These are phyloP conservation scores for Phytophthora multivora DNA, from an alignment of 352 stramenopile genomes.

Conservation along the genomic window DNA sequence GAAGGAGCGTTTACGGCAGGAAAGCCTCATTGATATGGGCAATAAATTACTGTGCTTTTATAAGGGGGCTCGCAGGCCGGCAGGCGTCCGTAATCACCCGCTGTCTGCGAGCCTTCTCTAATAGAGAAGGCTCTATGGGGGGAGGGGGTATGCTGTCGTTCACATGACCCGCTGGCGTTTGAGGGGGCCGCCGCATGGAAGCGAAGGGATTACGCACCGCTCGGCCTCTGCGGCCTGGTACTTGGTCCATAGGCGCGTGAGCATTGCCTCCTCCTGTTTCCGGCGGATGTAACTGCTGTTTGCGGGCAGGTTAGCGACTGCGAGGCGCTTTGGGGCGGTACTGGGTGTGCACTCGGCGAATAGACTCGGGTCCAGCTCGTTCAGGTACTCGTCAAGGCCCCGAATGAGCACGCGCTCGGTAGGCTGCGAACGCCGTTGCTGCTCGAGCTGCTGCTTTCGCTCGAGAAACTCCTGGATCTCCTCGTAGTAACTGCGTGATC, in stretches of 20 bases:
- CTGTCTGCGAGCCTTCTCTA: slow-evolving; percentile 11
- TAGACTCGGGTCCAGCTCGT: slow-evolving; percentile 59
- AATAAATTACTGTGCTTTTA: slow-evolving; percentile 29
- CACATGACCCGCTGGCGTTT: slow-evolving; percentile 43
- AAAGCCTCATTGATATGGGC: slow-evolving; percentile 4
- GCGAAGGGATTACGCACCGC: slow-evolving; percentile 5
- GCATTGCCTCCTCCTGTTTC: slow-evolving; percentile 46
- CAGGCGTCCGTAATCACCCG: slow-evolving; percentile 10
- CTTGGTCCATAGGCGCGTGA: slow-evolving; percentile 25
- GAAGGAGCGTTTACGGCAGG: slow-evolving; percentile 20
- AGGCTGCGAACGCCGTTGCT: slow-evolving; percentile 17
- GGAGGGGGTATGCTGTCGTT: slow-evolving; percentile 17
- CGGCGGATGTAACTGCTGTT: slow-evolving; percentile 45
- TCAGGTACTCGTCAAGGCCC: slow-evolving; percentile 54
- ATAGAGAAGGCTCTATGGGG: too few species aligned
- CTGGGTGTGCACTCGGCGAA: slow-evolving; percentile 27
- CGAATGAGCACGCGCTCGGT: slow-evolving; percentile 41
- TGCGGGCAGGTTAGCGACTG: slow-evolving; percentile 28
- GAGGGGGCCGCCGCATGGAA: slow-evolving; percentile 17
- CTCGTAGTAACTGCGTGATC: slow-evolving; percentile 53
- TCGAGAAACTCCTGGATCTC: slow-evolving; percentile 66
- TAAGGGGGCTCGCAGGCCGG: slow-evolving; percentile 1
- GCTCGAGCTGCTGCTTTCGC: slow-evolving; percentile 44
- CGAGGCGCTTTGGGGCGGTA: slow-evolving; percentile 4
- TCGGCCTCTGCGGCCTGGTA: slow-evolving; percentile 27